These are phyloP conservation scores for Castanospermum australe DNA, from an alignment of 306 rosid genomes.

Conservation along the genomic window DNA sequence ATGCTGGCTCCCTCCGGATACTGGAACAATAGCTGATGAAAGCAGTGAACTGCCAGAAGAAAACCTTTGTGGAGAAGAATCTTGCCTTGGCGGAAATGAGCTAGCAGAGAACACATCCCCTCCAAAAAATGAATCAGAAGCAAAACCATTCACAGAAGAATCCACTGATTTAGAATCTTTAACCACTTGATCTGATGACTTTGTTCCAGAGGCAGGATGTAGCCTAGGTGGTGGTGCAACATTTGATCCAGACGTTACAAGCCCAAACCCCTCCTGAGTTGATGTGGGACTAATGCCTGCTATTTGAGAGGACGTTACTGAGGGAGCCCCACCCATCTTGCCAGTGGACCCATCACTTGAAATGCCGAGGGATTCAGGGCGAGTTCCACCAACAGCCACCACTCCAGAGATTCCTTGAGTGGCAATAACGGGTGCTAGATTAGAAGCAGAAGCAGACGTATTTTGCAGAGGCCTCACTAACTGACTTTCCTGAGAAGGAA, in stretches of 20 bases:
- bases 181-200: slow-evolving; percentile 45
- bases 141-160: slow-evolving; percentile 64
- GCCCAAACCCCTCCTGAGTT: slow-evolving; percentile 56
- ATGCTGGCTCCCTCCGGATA: slow-evolving; percentile 52
- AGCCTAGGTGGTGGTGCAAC: slow-evolving; percentile 49
- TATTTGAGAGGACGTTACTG: slow-evolving; percentile 39
- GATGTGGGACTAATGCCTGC: slow-evolving; percentile 46
- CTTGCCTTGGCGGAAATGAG: slow-evolving; percentile 57
- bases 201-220: slow-evolving; percentile 46
- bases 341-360: slow-evolving; percentile 55
- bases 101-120: slow-evolving; percentile 70
- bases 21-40: slow-evolving; percentile 55
- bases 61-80: slow-evolving; percentile 48
- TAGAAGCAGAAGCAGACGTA: slow-evolving; percentile 43
- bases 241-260: slow-evolving; percentile 54
- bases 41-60: slow-evolving; percentile 38
- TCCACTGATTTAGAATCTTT: slow-evolving; percentile 45
- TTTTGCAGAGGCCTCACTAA: slow-evolving; percentile 50
- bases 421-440: slow-evolving; percentile 34
- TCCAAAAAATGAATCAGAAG: slow-evolving; percentile 67
- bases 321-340: slow-evolving; percentile 43
- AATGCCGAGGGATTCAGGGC: slow-evolving; percentile 32
- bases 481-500: slow-evolving; percentile 45
- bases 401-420: slow-evolving; percentile 53
- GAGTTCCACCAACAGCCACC: slow-evolving; percentile 39